Conservation (phyloP, 305 asterid species). For the Fraxinus ornus region DNA sequence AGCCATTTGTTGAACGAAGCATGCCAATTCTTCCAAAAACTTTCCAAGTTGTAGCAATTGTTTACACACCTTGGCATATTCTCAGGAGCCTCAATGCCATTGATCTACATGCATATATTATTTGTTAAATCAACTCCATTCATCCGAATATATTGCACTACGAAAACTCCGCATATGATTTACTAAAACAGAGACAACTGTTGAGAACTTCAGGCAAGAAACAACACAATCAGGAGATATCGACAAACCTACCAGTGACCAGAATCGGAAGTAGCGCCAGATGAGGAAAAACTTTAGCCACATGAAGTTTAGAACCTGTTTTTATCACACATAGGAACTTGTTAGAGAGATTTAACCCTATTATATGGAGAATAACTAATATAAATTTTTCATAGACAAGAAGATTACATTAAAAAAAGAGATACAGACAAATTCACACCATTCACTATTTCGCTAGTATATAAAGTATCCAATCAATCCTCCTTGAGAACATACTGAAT, state of each 20-base stretch:
- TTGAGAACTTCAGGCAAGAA: constrained; percentile 16
- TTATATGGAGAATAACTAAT: constrained; percentile 2
- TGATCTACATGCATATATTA: constrained; percentile 52
- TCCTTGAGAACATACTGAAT: not conserved
- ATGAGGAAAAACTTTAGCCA: constrained; percentile 96
- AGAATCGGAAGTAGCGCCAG: constrained; percentile 95
- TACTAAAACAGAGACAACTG: not conserved
- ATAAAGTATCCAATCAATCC: not conserved
- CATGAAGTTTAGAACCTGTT: constrained; percentile 93
- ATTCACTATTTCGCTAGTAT: not conserved
- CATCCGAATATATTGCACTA: constrained; percentile 9
- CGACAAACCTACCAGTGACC: constrained; percentile 73
- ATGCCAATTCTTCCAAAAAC: constrained; percentile 99
- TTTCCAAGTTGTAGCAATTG: constrained; percentile 90
- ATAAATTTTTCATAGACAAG: not conserved
- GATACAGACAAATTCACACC: not conserved
- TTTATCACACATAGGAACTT: constrained; percentile 18
- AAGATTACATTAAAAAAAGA: not conserved
- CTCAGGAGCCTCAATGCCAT: constrained; percentile 91
- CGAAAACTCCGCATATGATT: constrained; percentile 3
- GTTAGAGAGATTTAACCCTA: constrained; percentile 18
- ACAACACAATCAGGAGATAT: not conserved
- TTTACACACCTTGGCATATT: constrained; percentile 95
- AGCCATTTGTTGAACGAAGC: constrained; percentile 99
- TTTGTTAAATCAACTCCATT: constrained; percentile 11